Conservation (phyloP, 2,329 filamentous ascomycete genomes). For the Ceratocystis eucalypticola region DNA sequence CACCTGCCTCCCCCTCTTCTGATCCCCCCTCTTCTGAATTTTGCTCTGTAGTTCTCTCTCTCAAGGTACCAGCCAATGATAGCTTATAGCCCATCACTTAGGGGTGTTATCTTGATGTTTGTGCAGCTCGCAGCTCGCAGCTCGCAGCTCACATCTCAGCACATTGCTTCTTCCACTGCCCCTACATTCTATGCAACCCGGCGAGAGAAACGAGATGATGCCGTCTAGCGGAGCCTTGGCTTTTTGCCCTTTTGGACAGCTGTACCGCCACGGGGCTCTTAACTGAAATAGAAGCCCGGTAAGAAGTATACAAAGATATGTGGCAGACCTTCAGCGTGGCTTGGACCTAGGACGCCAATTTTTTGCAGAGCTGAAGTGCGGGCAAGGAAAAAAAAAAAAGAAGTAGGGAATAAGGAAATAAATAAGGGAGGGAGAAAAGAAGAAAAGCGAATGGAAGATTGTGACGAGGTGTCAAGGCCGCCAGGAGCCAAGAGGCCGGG, state of each 20-base stretch:
- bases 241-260: background rate
- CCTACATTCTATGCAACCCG: background rate
- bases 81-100: background rate
- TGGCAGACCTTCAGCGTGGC: background rate
- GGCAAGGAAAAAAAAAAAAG: background rate
- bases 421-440: background rate
- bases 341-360: background rate
- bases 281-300: background rate
- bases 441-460: background rate
- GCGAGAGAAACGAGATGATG: background rate
- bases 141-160: background rate
- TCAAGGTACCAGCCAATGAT: background rate
- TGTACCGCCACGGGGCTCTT: background rate
- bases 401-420: background rate
- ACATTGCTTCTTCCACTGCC: background rate
- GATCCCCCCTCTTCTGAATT: background rate
- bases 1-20: background rate
- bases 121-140: too few relatives aligned
- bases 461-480: background rate
- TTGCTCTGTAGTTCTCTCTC: background rate
- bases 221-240: background rate
- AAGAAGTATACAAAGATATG: background rate
- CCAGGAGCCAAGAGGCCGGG: background rate
- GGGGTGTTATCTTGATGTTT: background rate
- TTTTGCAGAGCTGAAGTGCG: background rate